A percentile compares a stretch with the other conserved stretches of the same genome.
Evolutionary conservation across 306 rosid species (phyloP).

Genomic region (Acacia acuminata): DNA sequence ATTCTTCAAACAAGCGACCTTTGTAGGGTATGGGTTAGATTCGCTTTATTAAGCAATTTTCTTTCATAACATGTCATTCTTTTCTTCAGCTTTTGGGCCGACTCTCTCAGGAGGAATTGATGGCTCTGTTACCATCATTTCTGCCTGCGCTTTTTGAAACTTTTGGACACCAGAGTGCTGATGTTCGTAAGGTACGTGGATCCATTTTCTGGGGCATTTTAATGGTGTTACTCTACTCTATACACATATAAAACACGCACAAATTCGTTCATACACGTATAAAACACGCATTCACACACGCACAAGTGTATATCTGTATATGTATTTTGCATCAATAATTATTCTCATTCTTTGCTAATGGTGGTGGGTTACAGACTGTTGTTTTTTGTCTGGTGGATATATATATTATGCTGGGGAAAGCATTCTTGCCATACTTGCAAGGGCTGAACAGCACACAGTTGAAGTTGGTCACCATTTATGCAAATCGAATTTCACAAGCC

Average conservation of each 20-base stretch:
- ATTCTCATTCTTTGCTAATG: slow-evolving; percentile 32
- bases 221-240: slow-evolving; percentile 11
- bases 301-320: not conserved
- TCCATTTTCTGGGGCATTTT: slow-evolving; percentile 13
- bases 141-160: slow-evolving; percentile 96
- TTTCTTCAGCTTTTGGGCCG: slow-evolving; percentile 82
- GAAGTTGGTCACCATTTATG: slow-evolving; percentile 93
- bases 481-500: slow-evolving; percentile 96
- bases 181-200: slow-evolving; percentile 88
- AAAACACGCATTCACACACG: too few species aligned
- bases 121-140: slow-evolving; percentile 88
- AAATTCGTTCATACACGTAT: too few species aligned
- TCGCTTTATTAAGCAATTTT: slow-evolving; percentile 16
- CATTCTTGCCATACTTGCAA: slow-evolving; percentile 92
- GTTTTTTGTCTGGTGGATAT: slow-evolving; percentile 98
- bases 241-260: not conserved
- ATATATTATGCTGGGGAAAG: slow-evolving; percentile 96
- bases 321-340: not conserved
- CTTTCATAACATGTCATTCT: slow-evolving; percentile 3
- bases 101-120: slow-evolving; percentile 88
- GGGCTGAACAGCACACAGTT: slow-evolving; percentile 93
- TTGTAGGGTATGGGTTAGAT: not conserved
- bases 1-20: slow-evolving; percentile 3
- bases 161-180: slow-evolving; percentile 96
- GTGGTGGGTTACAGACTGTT: slow-evolving; percentile 78